Evolutionary conservation across 345 rosid species (phyloP).

Genomic region (Rubroshorea leprosula): DNA sequence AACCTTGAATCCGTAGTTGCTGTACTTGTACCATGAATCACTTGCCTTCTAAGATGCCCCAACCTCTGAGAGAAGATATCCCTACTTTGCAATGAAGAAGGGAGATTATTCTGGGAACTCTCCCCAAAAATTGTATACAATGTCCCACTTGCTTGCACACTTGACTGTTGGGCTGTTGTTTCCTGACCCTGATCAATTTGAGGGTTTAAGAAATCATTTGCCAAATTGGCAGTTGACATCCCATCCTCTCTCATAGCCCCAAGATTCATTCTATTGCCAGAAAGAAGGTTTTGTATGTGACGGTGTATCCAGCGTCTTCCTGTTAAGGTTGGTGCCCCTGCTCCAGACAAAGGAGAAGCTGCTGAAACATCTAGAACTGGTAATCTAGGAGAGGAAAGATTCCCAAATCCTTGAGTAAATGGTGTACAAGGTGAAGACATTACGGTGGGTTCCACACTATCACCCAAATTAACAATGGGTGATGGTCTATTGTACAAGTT

Average conservation of each 20-base stretch:
- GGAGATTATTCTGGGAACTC: conserved; percentile 32
- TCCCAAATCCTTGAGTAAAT: conserved; percentile 37
- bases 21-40: conserved; percentile 26
- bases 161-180: conserved; percentile 31
- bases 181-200: conserved; percentile 41
- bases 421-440: conserved; percentile 48
- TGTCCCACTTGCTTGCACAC: conserved; percentile 29
- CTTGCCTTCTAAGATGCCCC: conserved; percentile 40
- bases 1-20: conserved; percentile 24
- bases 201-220: conserved; percentile 31
- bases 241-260: conserved; percentile 43
- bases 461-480: conserved; percentile 39
- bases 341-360: conserved; percentile 57
- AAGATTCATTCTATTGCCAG: conserved; percentile 39
- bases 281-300: conserved; percentile 66
- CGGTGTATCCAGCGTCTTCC: conserved; percentile 81
- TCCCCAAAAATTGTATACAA: conserved; percentile 35
- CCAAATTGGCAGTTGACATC: conserved; percentile 33
- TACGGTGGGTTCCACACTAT: conserved; percentile 39
- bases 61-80: conserved; percentile 34
- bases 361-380: conserved; percentile 40
- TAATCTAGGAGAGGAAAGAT: conserved; percentile 64
- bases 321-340: conserved; percentile 69
- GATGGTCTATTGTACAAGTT: conserved; percentile 45
- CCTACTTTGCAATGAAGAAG: conserved; percentile 33